phyloP scores from a whole-genome alignment of 176 grass and related monocot genomes.

The Eleusine indica region DNA sequence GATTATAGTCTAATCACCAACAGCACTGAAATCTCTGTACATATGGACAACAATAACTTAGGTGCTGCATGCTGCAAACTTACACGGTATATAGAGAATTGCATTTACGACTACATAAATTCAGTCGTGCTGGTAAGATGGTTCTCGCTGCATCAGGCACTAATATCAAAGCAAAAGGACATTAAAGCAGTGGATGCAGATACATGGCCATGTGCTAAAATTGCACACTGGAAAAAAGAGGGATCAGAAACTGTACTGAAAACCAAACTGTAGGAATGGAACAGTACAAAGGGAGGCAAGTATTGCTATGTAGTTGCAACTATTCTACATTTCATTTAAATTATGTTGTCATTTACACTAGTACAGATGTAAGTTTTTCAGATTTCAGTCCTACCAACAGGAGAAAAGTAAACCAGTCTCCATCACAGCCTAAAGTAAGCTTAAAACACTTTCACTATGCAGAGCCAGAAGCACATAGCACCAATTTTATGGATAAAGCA shows the following conservation, averaged over 20 bases:
- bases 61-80: background rate
- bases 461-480: slow-evolving; percentile 29
- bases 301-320: background rate
- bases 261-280: background rate
- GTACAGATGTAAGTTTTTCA: slow-evolving; percentile 33
- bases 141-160: background rate
- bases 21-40: background rate
- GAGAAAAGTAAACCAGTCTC: background rate
- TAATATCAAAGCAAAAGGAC: background rate
- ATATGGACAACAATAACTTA: background rate
- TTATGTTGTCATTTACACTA: slow-evolving; percentile 19
- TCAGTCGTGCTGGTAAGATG: background rate
- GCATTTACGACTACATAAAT: background rate
- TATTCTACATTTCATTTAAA: slow-evolving; percentile 36
- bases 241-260: background rate
- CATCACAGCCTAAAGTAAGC: slow-evolving; percentile 5
- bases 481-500: slow-evolving; percentile 3
- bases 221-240: background rate
- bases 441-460: slow-evolving; percentile 18
- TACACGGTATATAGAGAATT: background rate
- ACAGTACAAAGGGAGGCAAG: background rate
- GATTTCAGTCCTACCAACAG: slow-evolving; percentile 14
- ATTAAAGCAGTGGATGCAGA: background rate
- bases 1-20: background rate
- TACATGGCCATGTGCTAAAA: slow-evolving; percentile 1